Base-by-base conservation (phyloP, 2,329 filamentous ascomycete genomes). In the Scorias spongiosa region DNA sequence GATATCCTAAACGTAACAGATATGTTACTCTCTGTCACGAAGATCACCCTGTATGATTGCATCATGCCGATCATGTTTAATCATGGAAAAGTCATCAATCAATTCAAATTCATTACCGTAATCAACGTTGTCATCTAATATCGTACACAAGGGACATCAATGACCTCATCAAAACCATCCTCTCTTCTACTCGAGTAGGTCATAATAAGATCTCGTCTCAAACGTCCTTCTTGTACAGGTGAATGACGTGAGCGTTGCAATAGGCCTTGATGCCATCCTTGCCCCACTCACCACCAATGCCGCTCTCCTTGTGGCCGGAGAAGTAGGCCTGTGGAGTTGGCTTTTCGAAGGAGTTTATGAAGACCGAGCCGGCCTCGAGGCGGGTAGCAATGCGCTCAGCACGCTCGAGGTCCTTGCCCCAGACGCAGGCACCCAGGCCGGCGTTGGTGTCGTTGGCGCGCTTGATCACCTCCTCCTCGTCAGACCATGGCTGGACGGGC, bases 261-360 rank as follows among this genome's bases (percentile, higher is more conserved):
- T 67, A 69, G 5, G 66, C 61, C 47, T 69, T 59, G 44, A 69
- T 53, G 41, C 67, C 67, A 29, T 61, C 55, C 26, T 57, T 57
- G 7, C 65, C 65, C 66, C 65, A 68, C 62, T 93, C 85, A 45
- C 82, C 77, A 39, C 84, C 84, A 45, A 87, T 82, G 48, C 85
- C 84, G 20, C 70, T 76, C 64, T 84, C 74, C 66, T 87, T 87
- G 70, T 74, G 85, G 0, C 86, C 85, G 43, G 81, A 80, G 52
- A 88, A 88, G 51, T 64, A 58, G 4, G 67, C 69, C 50, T 65
- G 59, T 0, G 69, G 65, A 3, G 63, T 67, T 0, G 64, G 62
- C 55, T 67, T 66, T 55, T 69, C 64, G 46, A 59, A 69, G 15
- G 63, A 67, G 58, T 78, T 78, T 44, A 76, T 63, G 57, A 69